Evolutionary conservation across 2,329 filamentous ascomycete species (phyloP).

Genomic region (Lachnellula willkommii): DNA sequence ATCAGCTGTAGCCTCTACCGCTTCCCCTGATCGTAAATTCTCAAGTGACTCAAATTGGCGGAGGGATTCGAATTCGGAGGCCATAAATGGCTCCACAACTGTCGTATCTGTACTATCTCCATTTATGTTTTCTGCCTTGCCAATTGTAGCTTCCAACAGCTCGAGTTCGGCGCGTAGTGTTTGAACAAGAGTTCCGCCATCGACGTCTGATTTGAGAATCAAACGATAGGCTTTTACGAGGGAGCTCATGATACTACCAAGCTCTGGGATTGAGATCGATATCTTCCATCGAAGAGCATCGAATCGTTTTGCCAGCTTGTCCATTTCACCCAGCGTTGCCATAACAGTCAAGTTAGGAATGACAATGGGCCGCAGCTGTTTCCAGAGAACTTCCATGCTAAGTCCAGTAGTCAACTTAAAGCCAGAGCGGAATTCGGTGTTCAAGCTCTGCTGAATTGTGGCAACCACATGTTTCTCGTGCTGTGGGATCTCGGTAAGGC

Average conservation of each 20-base stretch:
- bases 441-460: slow-evolving; percentile 36
- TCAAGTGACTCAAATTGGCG: slow-evolving; percentile 39
- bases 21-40: slow-evolving; percentile 8
- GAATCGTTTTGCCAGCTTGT: slow-evolving; percentile 53
- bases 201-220: slow-evolving; percentile 40
- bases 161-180: slow-evolving; percentile 48
- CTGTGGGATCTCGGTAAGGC: slow-evolving; percentile 1
- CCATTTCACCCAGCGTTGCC: slow-evolving; percentile 45
- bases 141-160: slow-evolving; percentile 43
- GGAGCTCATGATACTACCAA: slow-evolving; percentile 49
- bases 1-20: slow-evolving; percentile 9
- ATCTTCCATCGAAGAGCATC: slow-evolving; percentile 57
- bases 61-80: slow-evolving; percentile 51
- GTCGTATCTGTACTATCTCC: background rate
- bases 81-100: slow-evolving; percentile 44
- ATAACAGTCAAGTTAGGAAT: slow-evolving; percentile 44
- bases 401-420: slow-evolving; percentile 71
- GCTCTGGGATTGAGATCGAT: slow-evolving; percentile 44
- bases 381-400: slow-evolving; percentile 78
- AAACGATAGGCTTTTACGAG: slow-evolving; percentile 52
- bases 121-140: slow-evolving; percentile 35
- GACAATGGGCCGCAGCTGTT: slow-evolving; percentile 59
- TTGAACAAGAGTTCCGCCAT: slow-evolving; percentile 38
- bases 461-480: background rate
- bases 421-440: slow-evolving; percentile 58